Evolutionary conservation across 176 grass and related monocot species (phyloP).

Genomic region (Rhynchospora pubera): DNA sequence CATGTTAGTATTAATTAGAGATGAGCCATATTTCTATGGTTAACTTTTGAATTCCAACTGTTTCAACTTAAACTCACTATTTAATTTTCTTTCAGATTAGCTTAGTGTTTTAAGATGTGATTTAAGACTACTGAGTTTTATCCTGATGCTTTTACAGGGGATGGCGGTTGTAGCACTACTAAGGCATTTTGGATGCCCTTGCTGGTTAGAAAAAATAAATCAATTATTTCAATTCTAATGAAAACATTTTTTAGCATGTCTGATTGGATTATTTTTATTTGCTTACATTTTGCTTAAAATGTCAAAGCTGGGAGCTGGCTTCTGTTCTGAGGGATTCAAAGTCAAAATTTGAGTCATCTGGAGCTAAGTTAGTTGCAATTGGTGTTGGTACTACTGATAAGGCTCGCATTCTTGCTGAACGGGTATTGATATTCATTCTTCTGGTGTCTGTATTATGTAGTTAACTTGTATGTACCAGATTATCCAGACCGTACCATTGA

Average conservation of each 20-base stretch:
- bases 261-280: conserved; percentile 18
- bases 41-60: neutral
- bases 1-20: neutral
- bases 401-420: conserved; percentile 63
- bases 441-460: neutral
- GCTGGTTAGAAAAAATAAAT: conserved; percentile 30
- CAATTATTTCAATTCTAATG: neutral
- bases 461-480: neutral
- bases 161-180: conserved; percentile 65
- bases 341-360: conserved; percentile 57
- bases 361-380: conserved; percentile 63
- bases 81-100: neutral
- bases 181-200: conserved; percentile 77
- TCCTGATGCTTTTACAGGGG: conserved; percentile 36
- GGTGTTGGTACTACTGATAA: conserved; percentile 61
- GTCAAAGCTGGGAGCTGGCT: conserved; percentile 75
- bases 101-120: neutral
- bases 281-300: neutral
- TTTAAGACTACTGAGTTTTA: neutral
- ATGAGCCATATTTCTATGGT: neutral
- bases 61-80: neutral
- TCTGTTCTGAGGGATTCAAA: conserved; percentile 55
- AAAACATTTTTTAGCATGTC: neutral
- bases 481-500: neutral
- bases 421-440: conserved; percentile 27